Evolutionary conservation across 495 filamentous ascomycete species (phyloP).

Genomic region (Xylaria palmicola): DNA sequence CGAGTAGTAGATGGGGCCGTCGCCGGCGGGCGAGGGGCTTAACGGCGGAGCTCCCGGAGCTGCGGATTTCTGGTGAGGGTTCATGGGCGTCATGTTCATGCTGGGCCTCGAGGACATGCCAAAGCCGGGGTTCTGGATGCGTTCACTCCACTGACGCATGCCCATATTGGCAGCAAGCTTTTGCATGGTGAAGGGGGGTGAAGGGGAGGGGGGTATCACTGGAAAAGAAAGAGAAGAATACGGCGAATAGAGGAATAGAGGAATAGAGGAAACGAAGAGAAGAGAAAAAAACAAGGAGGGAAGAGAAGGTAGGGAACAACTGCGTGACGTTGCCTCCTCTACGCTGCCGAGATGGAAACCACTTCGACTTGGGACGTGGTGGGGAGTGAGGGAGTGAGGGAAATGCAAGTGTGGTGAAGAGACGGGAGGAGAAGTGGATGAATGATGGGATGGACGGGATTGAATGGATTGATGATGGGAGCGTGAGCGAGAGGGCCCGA

Average conservation of each 20-base stretch:
- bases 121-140: constrained; percentile 79
- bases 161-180: constrained; percentile 84
- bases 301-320: constrained; percentile 28
- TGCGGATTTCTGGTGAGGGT: constrained; percentile 65
- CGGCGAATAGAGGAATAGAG: constrained; percentile 18
- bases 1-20: constrained; percentile 68
- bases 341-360: constrained; percentile 26
- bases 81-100: constrained; percentile 67
- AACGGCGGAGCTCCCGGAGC: constrained; percentile 62
- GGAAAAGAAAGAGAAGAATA: constrained; percentile 32
- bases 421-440: constrained; percentile 44
- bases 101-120: constrained; percentile 71
- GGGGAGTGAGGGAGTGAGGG: constrained; percentile 31
- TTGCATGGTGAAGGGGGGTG: constrained; percentile 65
- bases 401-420: constrained; percentile 24
- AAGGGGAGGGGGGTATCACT: constrained; percentile 28
- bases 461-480: constrained; percentile 23
- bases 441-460: constrained; percentile 30
- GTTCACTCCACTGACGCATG: constrained; percentile 85
- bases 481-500: constrained; percentile 11
- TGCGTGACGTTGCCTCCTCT: constrained; percentile 35
- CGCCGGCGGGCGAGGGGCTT: constrained; percentile 62
- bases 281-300: constrained; percentile 18
- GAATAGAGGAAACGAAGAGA: constrained; percentile 15
- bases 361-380: constrained; percentile 26